Evolutionary conservation across 2,329 filamentous ascomycete genomes (phyloP).

Genomic region (Teratosphaeria zuluensis): DNA sequence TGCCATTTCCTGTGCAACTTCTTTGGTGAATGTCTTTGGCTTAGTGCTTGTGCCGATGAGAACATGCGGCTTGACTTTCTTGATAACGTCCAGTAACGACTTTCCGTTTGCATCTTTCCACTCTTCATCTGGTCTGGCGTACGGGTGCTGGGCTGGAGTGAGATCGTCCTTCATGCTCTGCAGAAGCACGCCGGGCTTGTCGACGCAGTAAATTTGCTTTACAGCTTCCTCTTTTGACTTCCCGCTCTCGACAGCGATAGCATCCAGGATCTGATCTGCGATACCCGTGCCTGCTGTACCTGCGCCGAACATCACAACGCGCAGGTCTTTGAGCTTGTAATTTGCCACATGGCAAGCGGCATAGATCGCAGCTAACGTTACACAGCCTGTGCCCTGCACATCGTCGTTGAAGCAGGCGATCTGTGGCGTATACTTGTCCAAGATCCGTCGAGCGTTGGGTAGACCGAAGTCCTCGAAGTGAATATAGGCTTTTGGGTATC

Average conservation of each 20-base stretch:
- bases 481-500: constrained; percentile 71
- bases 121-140: constrained; percentile 53
- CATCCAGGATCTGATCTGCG: constrained; percentile 72
- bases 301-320: constrained; percentile 68
- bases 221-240: constrained; percentile 65
- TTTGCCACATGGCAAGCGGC: constrained; percentile 62
- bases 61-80: constrained; percentile 65
- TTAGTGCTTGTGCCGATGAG: constrained; percentile 77
- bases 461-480: constrained; percentile 85
- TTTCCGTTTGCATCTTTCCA: constrained; percentile 51
- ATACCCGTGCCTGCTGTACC: constrained; percentile 79
- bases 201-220: constrained; percentile 66
- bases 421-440: constrained; percentile 63
- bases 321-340: constrained; percentile 56
- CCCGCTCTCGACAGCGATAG: constrained; percentile 58
- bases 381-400: constrained; percentile 79
- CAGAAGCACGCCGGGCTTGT: constrained; percentile 69
- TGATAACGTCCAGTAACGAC: constrained; percentile 57
- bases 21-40: constrained; percentile 64
- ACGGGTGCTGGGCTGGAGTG: constrained; percentile 58
- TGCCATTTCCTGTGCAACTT: constrained; percentile 67
- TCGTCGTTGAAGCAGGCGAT: constrained; percentile 88
- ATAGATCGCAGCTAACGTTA: constrained; percentile 74
- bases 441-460: constrained; percentile 61
- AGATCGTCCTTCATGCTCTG: constrained; percentile 51